Conservation (phyloP, 148 eudicot genomes). For the Rhododendron ovatum region DNA sequence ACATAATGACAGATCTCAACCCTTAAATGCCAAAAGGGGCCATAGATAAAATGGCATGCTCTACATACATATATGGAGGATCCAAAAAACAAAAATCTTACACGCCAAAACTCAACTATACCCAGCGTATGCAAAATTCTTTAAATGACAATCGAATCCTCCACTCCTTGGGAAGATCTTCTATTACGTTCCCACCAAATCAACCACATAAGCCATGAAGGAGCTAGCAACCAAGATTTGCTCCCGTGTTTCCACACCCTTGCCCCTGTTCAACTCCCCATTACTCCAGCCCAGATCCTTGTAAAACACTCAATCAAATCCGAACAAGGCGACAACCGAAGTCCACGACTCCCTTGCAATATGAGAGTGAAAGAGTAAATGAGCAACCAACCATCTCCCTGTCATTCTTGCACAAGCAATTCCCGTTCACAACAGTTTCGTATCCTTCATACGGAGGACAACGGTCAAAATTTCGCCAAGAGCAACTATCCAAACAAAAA, state of each 20-base stretch:
- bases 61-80: background rate
- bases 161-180: background rate
- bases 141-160: background rate
- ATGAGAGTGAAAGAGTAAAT: background rate
- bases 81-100: background rate
- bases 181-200: background rate
- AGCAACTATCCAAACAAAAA: background rate
- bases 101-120: background rate
- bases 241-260: background rate
- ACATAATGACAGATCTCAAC: background rate
- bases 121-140: background rate
- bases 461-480: background rate
- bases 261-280: background rate
- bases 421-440: background rate
- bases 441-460: background rate
- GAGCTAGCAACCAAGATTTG: background rate
- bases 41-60: background rate
- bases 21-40: background rate
- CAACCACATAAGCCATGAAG: background rate
- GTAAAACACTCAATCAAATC: background rate
- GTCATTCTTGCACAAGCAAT: background rate
- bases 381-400: background rate
- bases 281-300: background rate
- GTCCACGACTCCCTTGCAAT: background rate
- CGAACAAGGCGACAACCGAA: background rate